These are phyloP conservation scores for Epichloe glyceriae DNA, from an alignment of 2,329 filamentous ascomycete genomes.

Conservation along the genomic window DNA sequence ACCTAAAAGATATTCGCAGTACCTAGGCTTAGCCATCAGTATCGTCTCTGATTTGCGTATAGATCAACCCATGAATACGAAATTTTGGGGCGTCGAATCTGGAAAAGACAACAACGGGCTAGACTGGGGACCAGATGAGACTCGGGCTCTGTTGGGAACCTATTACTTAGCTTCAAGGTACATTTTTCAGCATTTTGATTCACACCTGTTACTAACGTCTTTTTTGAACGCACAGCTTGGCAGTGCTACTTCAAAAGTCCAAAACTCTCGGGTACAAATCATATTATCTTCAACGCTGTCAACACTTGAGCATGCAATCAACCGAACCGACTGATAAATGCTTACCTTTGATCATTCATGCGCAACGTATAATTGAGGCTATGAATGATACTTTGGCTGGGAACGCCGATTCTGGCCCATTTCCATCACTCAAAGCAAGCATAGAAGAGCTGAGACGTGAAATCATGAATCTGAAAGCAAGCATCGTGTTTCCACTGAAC, in stretches of 20 bases:
- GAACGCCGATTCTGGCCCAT: slow-evolving; percentile 4
- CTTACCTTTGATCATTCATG: slow-evolving; percentile 16
- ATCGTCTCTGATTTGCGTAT: slow-evolving; percentile 19
- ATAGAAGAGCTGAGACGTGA: slow-evolving; percentile 8
- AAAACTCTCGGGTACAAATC: slow-evolving; percentile 15
- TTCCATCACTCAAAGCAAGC: slow-evolving; percentile 8
- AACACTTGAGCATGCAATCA: slow-evolving; percentile 7
- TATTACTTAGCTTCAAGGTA: slow-evolving; percentile 22
- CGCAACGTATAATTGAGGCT: slow-evolving; percentile 19
- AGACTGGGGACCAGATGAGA: slow-evolving; percentile 15
- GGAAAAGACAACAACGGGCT: slow-evolving; percentile 7
- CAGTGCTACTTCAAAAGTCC: slow-evolving; percentile 19
- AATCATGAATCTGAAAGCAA: slow-evolving; percentile 12
- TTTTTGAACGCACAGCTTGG: slow-evolving; percentile 9
- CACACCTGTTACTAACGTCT: background rate
- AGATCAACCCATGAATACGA: slow-evolving; percentile 15
- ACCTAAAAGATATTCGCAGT: slow-evolving; percentile 16
- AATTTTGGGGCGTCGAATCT: slow-evolving; percentile 16
- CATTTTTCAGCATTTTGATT: background rate
- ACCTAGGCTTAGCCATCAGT: slow-evolving; percentile 18
- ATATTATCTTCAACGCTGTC: slow-evolving; percentile 17
- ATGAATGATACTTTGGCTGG: slow-evolving; percentile 14
- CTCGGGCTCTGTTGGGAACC: slow-evolving; percentile 17
- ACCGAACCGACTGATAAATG: slow-evolving; percentile 14
- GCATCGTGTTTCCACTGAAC: slow-evolving; percentile 15